Evolutionary conservation across 2,329 filamentous ascomycete genomes (phyloP), one percentile per base, ranked within the genome.

Genomic region (Claviceps africana): DNA sequence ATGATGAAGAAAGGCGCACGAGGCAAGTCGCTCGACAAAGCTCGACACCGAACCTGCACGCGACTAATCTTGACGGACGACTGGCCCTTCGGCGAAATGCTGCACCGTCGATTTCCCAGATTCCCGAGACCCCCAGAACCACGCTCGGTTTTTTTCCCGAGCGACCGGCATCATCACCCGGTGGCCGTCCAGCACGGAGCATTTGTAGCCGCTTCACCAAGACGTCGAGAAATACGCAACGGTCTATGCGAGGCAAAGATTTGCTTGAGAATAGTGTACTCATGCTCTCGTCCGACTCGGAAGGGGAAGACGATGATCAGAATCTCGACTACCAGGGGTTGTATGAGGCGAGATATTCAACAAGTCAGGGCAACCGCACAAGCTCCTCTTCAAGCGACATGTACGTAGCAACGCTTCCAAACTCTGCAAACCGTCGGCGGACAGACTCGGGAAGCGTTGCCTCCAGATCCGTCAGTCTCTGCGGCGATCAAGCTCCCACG

Each of bases 1-100:
- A 81, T 58, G 80, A 81, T 58, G 78, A 81, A 60, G 71, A 78
- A 56, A 74, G 74, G 67, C 73, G 75, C 0, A 73, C 77, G 53
- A 71, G 71, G 15, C 64, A 74, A 40, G 62, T 72, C 2, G 61
- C 69, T 40, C 60, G 64, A 19, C 58, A 63, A 28, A 56, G 60
- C 13, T 52, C 55, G 7, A 55, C 56, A 10, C 54, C 22, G 28
- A 56, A 47, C 22, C 50, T 54, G 25, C n/a, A 15, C 6, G 48
- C 30, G 46, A 43, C 19, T 33, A n/a, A 31, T 25, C 21, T 30
- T 25, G 25, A 43, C 37, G 48, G 28, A 48, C 35, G 13, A 25
- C 42, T 31, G 15, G 21, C 25, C 17, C 28, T 45, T 37, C 17
- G 15, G 19, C 28, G 25, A 22, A 45, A 52, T 28, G 35, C 43